These are phyloP conservation scores for Penicillium taxi DNA, from an alignment of 495 filamentous ascomycete genomes.

Conservation along the genomic window DNA sequence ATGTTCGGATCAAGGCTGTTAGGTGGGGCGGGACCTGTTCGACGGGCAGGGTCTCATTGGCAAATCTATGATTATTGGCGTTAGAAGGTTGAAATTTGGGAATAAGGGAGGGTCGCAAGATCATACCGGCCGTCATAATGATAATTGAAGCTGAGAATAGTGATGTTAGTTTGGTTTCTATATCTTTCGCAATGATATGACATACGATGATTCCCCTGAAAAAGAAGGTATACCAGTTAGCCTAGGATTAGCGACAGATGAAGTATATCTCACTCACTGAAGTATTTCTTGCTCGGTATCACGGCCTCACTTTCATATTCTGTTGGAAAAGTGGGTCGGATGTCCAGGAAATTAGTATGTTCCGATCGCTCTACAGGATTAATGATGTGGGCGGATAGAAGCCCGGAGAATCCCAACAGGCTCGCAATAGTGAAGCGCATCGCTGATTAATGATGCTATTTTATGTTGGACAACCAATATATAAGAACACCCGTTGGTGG, in stretches of 20 bases:
- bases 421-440: conserved; percentile 10
- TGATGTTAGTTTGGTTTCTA: conserved; percentile 1
- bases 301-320: conserved; percentile 40
- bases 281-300: conserved; percentile 50
- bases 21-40: conserved; percentile 42
- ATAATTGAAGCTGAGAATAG: conserved; percentile 43
- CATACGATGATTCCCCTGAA: conserved; percentile 50
- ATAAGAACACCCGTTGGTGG: conserved; percentile 4
- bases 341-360: conserved; percentile 32
- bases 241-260: neutral
- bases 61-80: conserved; percentile 36
- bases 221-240: conserved; percentile 2
- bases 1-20: conserved; percentile 46
- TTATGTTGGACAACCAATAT: conserved; percentile 5
- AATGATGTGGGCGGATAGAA: conserved; percentile 9
- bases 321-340: conserved; percentile 35
- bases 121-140: conserved; percentile 55
- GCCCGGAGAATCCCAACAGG: conserved; percentile 16
- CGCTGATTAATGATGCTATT: neutral
- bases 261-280: conserved; percentile 38
- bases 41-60: conserved; percentile 36
- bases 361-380: neutral
- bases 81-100: neutral
- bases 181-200: conserved; percentile 7
- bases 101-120: neutral